Evolutionary conservation across 495 filamentous ascomycete genomes (phyloP), one percentile per base, ranked within the genome.

Genomic region (Cercophora newfieldiana): DNA sequence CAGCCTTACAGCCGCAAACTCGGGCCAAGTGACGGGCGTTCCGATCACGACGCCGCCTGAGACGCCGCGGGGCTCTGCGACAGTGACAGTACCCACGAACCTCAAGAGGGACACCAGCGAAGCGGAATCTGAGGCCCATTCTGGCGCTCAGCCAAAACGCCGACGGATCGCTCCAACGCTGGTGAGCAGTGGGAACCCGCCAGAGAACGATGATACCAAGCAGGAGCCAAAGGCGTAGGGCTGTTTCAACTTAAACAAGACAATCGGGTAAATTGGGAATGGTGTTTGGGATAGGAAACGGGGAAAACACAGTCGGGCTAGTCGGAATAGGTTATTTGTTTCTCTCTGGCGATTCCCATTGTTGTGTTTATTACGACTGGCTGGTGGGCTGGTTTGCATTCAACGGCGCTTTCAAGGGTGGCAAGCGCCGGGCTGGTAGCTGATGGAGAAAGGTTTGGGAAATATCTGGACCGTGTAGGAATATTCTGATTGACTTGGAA

Each of bases 101-200:
- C 83, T 86, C 59, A 92, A 88, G 71, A 82, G 90, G 66, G 88
- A 90, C 18, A 77, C 77, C 47, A 83, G 79, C 57, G 85, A 86
- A 47, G 75, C 78, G 2, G 83, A 81, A 16, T 78, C 69, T 18
- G 83, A 84, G 8, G 83, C 83, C 2, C 18, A 62, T 22, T 67
- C 65, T 0, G 74, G 65, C 1, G 80, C 78, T 47, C 81, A 83
- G 58, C 66, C 76, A 1, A 96, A 96, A 80, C 90, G 88, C 76
- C 82, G 92, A 68, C 85, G 92, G 59, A 87, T 96, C 64, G 90
- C 91, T 16, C 92, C 91, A 7, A 94, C 91, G 0, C 81, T 87
- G 5, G 81, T 95, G 18, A 73, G 66, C 51, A 61, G 53, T 53
- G 66, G 65, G 19, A 24, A 30, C 47, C 29, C 33, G 31, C 29